These are phyloP conservation scores for Rhododendron vialii DNA, from an alignment of 148 eudicot genomes.

Conservation along the genomic window DNA sequence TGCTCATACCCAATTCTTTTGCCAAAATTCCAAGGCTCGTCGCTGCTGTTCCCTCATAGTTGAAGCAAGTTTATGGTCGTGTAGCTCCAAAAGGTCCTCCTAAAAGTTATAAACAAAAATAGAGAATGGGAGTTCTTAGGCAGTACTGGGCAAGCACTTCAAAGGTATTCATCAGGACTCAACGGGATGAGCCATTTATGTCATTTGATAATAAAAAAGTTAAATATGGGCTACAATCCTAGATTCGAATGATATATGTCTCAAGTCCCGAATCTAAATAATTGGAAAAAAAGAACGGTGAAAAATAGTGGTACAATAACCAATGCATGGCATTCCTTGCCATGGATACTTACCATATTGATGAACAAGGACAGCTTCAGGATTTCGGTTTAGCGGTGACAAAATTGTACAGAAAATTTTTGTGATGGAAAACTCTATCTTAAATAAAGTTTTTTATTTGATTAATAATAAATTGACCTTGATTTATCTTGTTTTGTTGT, in stretches of 20 bases:
- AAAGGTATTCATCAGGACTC: neutral
- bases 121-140: conserved; percentile 5
- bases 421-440: neutral
- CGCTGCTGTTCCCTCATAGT: conserved; percentile 56
- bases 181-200: neutral
- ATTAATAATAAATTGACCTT: too few species aligned
- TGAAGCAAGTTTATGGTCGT: conserved; percentile 67
- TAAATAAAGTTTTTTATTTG: neutral
- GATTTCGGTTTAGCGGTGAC: neutral
- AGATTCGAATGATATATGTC: neutral
- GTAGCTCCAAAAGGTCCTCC: conserved; percentile 94
- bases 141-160: neutral
- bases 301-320: neutral
- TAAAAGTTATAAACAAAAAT: conserved; percentile 24
- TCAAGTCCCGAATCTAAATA: neutral
- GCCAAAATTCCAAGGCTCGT: conserved; percentile 91
- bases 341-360: neutral
- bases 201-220: neutral
- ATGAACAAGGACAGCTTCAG: neutral
- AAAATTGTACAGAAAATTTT: too few species aligned
- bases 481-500: neutral
- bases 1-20: conserved; percentile 84
- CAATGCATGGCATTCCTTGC: conserved; percentile 1
- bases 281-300: neutral
- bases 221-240: neutral